phyloP scores from a whole-genome alignment of 805 yeast species.

The Ogataea paraovalis region DNA sequence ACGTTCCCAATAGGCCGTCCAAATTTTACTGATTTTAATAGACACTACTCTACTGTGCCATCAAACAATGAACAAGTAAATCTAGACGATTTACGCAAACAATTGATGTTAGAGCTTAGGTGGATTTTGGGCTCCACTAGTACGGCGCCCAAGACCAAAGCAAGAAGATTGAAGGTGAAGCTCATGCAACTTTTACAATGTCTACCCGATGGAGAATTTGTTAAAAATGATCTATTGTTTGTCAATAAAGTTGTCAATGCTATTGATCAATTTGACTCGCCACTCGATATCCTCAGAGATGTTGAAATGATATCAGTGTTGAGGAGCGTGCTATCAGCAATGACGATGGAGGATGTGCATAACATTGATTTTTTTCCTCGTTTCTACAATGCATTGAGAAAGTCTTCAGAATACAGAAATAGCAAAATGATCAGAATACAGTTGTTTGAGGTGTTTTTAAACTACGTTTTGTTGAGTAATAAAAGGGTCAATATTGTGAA shows the following conservation, averaged over 20 bases:
- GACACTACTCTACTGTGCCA: constrained; percentile 7
- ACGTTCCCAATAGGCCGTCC: neutral
- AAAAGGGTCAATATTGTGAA: constrained; percentile 22
- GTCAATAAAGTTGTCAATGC: constrained; percentile 28
- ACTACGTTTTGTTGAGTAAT: constrained; percentile 29
- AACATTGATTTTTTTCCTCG: constrained; percentile 31
- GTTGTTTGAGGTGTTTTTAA: constrained; percentile 31
- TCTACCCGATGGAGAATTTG: constrained; percentile 22
- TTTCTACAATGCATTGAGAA: constrained; percentile 29
- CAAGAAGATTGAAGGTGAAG: constrained; percentile 20
- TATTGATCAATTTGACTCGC: constrained; percentile 25
- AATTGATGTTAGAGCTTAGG: constrained; percentile 19
- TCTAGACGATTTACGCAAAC: constrained; percentile 8
- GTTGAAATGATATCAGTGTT: constrained; percentile 22
- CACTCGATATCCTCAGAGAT: constrained; percentile 20
- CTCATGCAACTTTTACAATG: constrained; percentile 17
- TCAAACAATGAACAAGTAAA: constrained; percentile 15
- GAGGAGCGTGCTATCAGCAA: constrained; percentile 23
- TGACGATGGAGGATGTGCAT: constrained; percentile 27
- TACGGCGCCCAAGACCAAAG: constrained; percentile 25
- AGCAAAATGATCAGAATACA: constrained; percentile 24
- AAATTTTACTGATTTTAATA: neutral
- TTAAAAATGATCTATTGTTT: constrained; percentile 25
- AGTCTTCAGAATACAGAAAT: constrained; percentile 18
- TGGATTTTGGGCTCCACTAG: constrained; percentile 21